Percentiles rank a stretch among this genome's conserved stretches.
Evolutionary conservation across 495 filamentous ascomycete species (phyloP).

Genomic region (Mycothermus thermophilus): DNA sequence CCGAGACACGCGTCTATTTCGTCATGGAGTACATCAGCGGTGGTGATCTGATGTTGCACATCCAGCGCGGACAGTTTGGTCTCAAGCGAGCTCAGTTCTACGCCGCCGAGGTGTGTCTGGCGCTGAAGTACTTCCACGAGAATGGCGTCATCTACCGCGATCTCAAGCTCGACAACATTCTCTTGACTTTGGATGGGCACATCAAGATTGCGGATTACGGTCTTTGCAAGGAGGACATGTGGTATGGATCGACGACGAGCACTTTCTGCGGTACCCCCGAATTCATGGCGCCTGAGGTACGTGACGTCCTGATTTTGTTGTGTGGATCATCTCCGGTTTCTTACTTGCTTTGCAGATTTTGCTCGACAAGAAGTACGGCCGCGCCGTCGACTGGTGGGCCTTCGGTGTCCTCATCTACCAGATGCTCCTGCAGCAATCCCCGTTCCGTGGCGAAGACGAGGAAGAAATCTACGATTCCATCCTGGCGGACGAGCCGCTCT

Average conservation of each 20-base stretch:
- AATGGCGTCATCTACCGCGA: conserved; percentile 99
- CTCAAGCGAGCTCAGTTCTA: conserved; percentile 98
- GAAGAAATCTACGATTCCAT: conserved; percentile 99
- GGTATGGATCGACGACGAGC: conserved; percentile 91
- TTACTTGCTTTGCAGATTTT: conserved; percentile 52
- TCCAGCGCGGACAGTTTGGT: conserved; percentile 91
- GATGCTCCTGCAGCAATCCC: conserved; percentile 97
- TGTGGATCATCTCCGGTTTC: background rate
- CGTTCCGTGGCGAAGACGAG: conserved; percentile 97
- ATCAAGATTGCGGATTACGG: conserved; percentile 99
- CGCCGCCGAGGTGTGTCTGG: conserved; percentile 91
- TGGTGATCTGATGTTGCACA: conserved; percentile 98
- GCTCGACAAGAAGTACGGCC: conserved; percentile 94
- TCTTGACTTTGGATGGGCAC: conserved; percentile 89
- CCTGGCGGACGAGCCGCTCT: conserved; percentile 91
- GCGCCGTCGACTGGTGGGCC: conserved; percentile 99
- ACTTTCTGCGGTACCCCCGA: conserved; percentile 99
- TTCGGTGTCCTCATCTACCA: conserved; percentile 99
- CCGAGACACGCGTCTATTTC: conserved; percentile 96
- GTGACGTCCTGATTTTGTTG: conserved; percentile 8
- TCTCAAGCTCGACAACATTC: conserved; percentile 97
- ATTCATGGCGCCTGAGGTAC: conserved; percentile 97
- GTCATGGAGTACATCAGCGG: conserved; percentile 99
- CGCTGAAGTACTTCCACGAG: conserved; percentile 98
- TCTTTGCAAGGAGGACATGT: conserved; percentile 99